Base-by-base conservation (phyloP, 2,329 filamentous ascomycete species). In the Nemania bipapillata region DNA sequence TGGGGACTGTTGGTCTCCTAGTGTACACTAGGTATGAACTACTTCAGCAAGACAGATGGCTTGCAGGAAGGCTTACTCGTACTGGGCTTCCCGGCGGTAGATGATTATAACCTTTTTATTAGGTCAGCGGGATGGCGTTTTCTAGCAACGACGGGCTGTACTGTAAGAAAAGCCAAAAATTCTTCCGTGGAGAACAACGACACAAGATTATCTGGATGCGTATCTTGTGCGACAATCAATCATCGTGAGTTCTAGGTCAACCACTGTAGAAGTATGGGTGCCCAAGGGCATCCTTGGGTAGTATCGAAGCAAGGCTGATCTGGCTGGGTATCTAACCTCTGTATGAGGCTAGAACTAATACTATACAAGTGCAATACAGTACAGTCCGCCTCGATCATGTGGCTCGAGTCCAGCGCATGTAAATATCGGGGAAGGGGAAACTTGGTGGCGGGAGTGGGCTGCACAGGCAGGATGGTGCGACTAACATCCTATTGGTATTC, bases 381-480 rank as follows among this genome's bases (percentile, higher is more conserved):
- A 8, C 2, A 12, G 9, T 15, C 17, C 17, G 37, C 12, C 37
- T 40, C 11, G 37, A 40, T 40, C 37, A 40, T 40, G 37, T 40
- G 37, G 37, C 37, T 40, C 37, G 1, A 17, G 37, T 17, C 37
- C 17, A 40, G 11, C 37, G 11, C 37, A 3, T 8, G 45, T 20
- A 49, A 22, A 49, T 12, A 12, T 24, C n/a, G 45, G 4, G 8
- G 37, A 12, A 15, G 11, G 17, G 37, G n/a, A 15, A 15, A 40
- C 15, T 17, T 40, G 20, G 35, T 54, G 56, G 59, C 59, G 47
- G 35, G 9, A 40, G n/a, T 37, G 15, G 26, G 26, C 22, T 26
- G 59, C 22, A 24, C 24, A 62, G 26, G 45, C 45, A 42, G 45
- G n/a, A 45, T 32, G 8, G 20, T 61, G 26, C 37, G 11, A 54